phyloP scores from a whole-genome alignment of 805 yeast genomes.

The Metschnikowia lochheadii region DNA sequence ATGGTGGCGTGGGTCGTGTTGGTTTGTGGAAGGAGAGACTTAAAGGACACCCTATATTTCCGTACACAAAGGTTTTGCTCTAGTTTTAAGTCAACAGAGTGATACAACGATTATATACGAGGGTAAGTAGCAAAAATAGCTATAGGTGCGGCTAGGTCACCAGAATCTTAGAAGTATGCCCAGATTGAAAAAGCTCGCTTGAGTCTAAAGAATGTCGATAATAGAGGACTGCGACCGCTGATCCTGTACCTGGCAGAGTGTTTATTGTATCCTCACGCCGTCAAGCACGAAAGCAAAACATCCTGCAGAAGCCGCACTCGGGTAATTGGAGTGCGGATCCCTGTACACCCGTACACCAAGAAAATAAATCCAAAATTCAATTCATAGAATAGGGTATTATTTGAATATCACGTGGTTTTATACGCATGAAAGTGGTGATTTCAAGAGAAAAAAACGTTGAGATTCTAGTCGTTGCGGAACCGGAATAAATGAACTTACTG shows the following conservation, averaged over 20 bases:
- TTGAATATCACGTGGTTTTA: not conserved
- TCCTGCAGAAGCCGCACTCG: not conserved
- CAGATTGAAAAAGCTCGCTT: conserved; percentile 1
- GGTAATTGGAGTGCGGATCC: not conserved
- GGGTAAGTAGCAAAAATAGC: not conserved
- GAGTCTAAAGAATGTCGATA: not conserved
- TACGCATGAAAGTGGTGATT: not conserved
- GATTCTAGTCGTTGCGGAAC: no score
- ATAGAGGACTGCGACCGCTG: not conserved
- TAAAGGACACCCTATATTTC: not conserved
- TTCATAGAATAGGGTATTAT: no score
- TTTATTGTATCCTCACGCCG: not conserved
- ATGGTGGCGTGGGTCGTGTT: conserved; percentile 4
- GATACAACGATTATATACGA: not conserved
- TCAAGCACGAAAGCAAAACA: not conserved
- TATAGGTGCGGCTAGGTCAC: not conserved
- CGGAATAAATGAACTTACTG: no score
- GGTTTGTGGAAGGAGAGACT: conserved; percentile 1
- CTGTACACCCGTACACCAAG: not conserved
- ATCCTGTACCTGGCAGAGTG: conserved; percentile 1
- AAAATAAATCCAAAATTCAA: not conserved
- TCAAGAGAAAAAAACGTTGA: no score
- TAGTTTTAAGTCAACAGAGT: conserved; percentile 7
- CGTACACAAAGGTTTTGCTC: conserved; percentile 4
- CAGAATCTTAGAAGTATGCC: conserved; percentile 2